phyloP scores from a whole-genome alignment of 2,329 filamentous ascomycete species.

The Fusarium pilosicola region DNA sequence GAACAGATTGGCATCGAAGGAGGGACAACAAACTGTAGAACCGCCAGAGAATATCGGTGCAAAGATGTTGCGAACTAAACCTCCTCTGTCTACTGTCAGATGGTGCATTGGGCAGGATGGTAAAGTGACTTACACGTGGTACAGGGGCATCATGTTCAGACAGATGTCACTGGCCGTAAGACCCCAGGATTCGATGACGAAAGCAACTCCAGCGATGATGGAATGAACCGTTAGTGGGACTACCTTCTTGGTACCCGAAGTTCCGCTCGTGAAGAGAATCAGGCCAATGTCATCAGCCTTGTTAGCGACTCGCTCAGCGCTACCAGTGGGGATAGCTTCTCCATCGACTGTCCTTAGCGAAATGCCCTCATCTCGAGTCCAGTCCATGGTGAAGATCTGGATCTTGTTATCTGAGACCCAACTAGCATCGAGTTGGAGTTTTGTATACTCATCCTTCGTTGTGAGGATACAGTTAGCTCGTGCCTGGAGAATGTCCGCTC shows the following conservation, averaged over 20 bases:
- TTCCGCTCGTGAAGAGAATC: conserved; percentile 10
- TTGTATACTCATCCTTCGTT: background rate
- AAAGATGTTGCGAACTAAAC: background rate
- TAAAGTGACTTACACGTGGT: background rate
- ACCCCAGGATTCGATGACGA: conserved; percentile 16
- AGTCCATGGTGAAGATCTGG: background rate
- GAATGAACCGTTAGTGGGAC: background rate
- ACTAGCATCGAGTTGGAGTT: background rate
- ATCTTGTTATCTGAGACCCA: background rate
- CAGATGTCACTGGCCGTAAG: background rate
- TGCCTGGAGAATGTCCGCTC: conserved; percentile 8
- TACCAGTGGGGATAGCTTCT: background rate
- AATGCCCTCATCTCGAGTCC: background rate
- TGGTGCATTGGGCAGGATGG: rapidly evolving
- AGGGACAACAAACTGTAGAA: conserved; percentile 3
- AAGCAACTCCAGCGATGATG: background rate
- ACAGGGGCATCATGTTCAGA: conserved; percentile 16
- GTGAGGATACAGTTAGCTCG: background rate
- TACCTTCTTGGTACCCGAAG: conserved; percentile 12
- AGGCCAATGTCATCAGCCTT: conserved; percentile 10
- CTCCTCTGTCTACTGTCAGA: background rate
- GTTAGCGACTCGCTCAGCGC: background rate
- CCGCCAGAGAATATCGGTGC: background rate
- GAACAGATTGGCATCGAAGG: conserved; percentile 7
- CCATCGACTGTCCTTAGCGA: background rate